These are phyloP conservation scores for Blakeslea trispora DNA, from an alignment of 371 early-diverging fungal species.

Conservation along the genomic window DNA sequence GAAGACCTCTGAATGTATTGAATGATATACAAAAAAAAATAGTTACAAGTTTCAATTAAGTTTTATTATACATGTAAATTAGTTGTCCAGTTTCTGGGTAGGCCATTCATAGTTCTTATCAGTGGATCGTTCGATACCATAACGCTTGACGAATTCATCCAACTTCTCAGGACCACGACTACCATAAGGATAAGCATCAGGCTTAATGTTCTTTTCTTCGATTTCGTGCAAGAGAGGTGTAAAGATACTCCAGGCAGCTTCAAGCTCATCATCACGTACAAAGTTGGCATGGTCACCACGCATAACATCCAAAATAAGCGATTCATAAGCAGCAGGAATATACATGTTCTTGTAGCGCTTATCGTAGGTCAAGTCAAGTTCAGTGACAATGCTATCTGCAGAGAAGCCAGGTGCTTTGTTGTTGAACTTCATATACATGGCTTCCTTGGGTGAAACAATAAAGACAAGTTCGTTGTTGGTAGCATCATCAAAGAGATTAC, in stretches of 20 bases:
- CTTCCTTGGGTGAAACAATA: constrained; percentile 92
- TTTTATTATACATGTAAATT: not conserved
- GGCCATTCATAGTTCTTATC: constrained; percentile 30
- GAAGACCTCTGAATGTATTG: too few species aligned
- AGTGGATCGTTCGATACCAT: constrained; percentile 47
- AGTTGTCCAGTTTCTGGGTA: constrained; percentile 17
- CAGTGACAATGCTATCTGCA: constrained; percentile 73
- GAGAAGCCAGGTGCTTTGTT: constrained; percentile 88
- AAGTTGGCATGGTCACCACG: constrained; percentile 95
- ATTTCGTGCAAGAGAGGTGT: constrained; percentile 92
- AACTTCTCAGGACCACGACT: constrained; percentile 83
- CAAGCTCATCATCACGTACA: constrained; percentile 94
- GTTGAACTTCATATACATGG: constrained; percentile 94
- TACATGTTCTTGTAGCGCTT: constrained; percentile 79
- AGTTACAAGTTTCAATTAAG: too few species aligned
- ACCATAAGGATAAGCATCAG: constrained; percentile 84
- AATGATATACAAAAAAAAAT: too few species aligned
- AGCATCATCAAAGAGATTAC: constrained; percentile 67
- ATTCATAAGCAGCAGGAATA: constrained; percentile 97
- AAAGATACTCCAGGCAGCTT: constrained; percentile 96
- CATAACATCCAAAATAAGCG: constrained; percentile 87
- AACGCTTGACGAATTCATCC: constrained; percentile 69
- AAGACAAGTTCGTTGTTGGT: constrained; percentile 95
- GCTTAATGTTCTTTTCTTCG: constrained; percentile 70
- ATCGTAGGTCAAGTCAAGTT: constrained; percentile 90